Evolutionary conservation across 2,329 filamentous ascomycete species (phyloP).

Genomic region (Fusarium abutilonis): DNA sequence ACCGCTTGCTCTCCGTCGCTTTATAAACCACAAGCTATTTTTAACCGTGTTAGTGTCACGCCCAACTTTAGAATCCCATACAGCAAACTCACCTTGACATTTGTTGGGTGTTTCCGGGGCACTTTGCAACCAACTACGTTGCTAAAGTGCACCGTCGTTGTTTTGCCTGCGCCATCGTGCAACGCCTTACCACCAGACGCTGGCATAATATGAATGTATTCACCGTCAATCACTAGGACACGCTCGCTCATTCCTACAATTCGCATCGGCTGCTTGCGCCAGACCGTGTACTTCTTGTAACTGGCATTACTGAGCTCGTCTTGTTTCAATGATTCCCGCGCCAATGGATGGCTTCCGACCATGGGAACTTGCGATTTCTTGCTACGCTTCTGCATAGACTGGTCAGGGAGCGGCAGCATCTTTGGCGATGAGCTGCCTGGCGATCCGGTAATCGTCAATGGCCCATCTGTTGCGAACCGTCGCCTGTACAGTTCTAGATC

Average conservation of each 20-base stretch:
- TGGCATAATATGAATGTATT: slow-evolving; percentile 88
- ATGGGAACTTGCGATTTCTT: slow-evolving; percentile 61
- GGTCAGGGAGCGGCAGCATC: slow-evolving; percentile 63
- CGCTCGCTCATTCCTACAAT: slow-evolving; percentile 80
- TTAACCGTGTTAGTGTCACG: slow-evolving; percentile 28
- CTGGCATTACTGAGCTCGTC: slow-evolving; percentile 67
- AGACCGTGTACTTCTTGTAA: slow-evolving; percentile 82
- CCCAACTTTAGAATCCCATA: neutral
- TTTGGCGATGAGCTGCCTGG: slow-evolving; percentile 77
- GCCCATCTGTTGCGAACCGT: slow-evolving; percentile 79
- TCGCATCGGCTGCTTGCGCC: slow-evolving; percentile 83
- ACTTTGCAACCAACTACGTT: slow-evolving; percentile 86
- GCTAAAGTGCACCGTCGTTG: slow-evolving; percentile 83
- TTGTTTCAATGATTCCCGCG: slow-evolving; percentile 69
- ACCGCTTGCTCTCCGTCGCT: slow-evolving; percentile 79
- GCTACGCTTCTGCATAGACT: slow-evolving; percentile 56
- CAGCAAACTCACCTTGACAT: slow-evolving; percentile 71
- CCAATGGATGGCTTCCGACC: slow-evolving; percentile 72
- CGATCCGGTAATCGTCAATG: slow-evolving; percentile 73
- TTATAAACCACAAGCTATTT: slow-evolving; percentile 75
- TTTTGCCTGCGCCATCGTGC: slow-evolving; percentile 72
- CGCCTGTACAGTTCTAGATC: slow-evolving; percentile 80
- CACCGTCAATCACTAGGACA: slow-evolving; percentile 81
- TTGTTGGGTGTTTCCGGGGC: slow-evolving; percentile 79
- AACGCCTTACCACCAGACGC: slow-evolving; percentile 72